Evolutionary conservation across 768 basidiomycete species (phyloP), one percentile per base, ranked within the genome.

Genomic region (Podaxis sp.): DNA sequence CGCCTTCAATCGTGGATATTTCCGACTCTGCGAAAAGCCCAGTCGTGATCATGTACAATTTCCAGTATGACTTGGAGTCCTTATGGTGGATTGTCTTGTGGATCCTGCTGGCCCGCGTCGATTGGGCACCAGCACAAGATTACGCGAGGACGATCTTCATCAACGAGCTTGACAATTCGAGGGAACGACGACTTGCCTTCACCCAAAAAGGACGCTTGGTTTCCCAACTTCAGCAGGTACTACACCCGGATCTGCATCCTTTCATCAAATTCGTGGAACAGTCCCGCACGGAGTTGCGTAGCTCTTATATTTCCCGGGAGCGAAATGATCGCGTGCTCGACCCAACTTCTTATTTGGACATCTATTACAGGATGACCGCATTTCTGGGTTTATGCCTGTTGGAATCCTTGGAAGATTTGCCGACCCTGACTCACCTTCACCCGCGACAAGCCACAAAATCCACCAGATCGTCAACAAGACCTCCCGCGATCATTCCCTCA

Each of bases 31-130:
- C 33, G 33, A 9, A 33, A 33, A 33, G 17, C n/a, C 49, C 5
- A 38, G 49, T 25, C 15, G 37, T 43, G 7, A 17, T 52, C 24
- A 1, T 56, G 15, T 36, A 17, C 17, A 19, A 54, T 9, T 54
- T 54, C 29, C 52, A 54, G n/a, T 38, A 63, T 19, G 57, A 63
- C 56, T 11, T 63, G 27, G 56, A 63, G 24, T 63, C 63, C 0
- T 22, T 58, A n/a, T 57, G 13, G 33, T 63, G 63, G 63, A 49
- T 63, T 3, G n/a, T 33, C 7, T 38, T 63, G 1, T 63, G 56
- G 49, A 33, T 58, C 17, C 4, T 36, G 2, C 27, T 54, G 2
- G 27, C 9, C 9, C 52, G 52, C 8, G 12, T 54, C 2, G 11
- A 7, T 3, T 12, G 24, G 8, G 24, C 0, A 11, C 8, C 5